Evolutionary conservation across 2,329 filamentous ascomycete species (phyloP).

Genomic region (Nemania sp.): DNA sequence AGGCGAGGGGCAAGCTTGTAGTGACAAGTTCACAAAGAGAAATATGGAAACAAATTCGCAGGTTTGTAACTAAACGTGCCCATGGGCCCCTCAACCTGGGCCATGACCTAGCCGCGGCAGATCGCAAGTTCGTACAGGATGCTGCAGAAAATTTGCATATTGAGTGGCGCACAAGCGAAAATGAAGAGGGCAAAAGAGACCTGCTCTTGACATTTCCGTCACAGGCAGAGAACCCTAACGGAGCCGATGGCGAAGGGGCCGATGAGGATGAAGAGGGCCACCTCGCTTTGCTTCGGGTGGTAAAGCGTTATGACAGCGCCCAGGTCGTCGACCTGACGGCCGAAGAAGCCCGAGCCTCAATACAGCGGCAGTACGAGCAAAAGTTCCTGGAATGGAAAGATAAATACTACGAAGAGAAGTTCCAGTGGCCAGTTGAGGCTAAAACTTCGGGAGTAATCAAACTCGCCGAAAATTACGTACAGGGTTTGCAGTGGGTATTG

Average conservation of each 20-base stretch:
- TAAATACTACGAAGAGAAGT: slow-evolving; percentile 88
- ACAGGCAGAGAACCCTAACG: slow-evolving; percentile 39
- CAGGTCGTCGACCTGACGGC: slow-evolving; percentile 78
- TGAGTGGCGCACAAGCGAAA: slow-evolving; percentile 60
- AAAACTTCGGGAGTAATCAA: slow-evolving; percentile 75
- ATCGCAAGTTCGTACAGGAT: slow-evolving; percentile 92
- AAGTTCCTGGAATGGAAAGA: slow-evolving; percentile 95
- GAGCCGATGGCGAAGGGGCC: slow-evolving; percentile 55
- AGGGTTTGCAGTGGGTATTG: slow-evolving; percentile 96
- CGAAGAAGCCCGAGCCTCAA: slow-evolving; percentile 76
- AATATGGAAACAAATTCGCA: slow-evolving; percentile 80
- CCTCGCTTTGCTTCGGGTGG: slow-evolving; percentile 79
- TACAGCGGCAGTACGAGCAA: slow-evolving; percentile 83
- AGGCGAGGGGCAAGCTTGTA: slow-evolving; percentile 64
- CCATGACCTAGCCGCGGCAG: slow-evolving; percentile 71
- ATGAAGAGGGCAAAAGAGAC: slow-evolving; percentile 58
- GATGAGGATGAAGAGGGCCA: slow-evolving; percentile 79
- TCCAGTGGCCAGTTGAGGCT: slow-evolving; percentile 80
- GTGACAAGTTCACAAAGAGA: slow-evolving; percentile 81
- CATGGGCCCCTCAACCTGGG: slow-evolving; percentile 73
- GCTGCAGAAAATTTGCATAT: slow-evolving; percentile 67
- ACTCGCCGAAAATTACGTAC: slow-evolving; percentile 93
- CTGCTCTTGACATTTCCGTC: slow-evolving; percentile 55
- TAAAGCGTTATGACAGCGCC: slow-evolving; percentile 90
- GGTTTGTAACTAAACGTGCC: slow-evolving; percentile 74